Evolutionary conservation across 345 rosid species (phyloP).

Genomic region (Atalantia buxifolia): DNA sequence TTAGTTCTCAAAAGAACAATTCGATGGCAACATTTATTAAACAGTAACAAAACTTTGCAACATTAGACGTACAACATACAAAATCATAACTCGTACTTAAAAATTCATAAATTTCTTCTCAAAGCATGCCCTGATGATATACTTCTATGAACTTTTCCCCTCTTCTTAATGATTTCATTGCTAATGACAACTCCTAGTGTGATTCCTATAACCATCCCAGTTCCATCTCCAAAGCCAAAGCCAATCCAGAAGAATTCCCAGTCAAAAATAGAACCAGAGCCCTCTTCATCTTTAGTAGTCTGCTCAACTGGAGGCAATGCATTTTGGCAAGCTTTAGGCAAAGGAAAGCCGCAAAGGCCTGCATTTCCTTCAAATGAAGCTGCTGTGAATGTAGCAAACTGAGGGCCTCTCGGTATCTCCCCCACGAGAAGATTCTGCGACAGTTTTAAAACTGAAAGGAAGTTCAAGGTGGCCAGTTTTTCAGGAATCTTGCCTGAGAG

Average conservation of each 20-base stretch:
- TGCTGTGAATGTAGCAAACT: neutral
- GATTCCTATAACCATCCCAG: neutral
- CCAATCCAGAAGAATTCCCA: neutral
- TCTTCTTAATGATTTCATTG: neutral
- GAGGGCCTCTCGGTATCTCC: neutral
- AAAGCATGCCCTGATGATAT: neutral
- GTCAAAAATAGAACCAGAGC: neutral
- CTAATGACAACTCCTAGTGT: neutral
- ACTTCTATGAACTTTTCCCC: neutral
- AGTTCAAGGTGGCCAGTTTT: neutral
- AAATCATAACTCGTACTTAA: neutral
- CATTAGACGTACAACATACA: neutral
- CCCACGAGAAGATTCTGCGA: neutral
- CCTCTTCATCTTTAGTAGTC: neutral
- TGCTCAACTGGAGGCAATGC: neutral
- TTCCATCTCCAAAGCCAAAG: conserved; percentile 9
- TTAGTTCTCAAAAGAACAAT: neutral
- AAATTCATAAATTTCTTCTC: neutral
- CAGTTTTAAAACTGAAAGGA: neutral
- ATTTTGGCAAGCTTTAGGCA: neutral
- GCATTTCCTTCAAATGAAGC: neutral
- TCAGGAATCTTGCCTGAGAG: conserved; percentile 20
- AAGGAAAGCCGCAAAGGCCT: conserved; percentile 1
- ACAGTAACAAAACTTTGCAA: neutral
- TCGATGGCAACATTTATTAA: neutral